Base-by-base conservation (phyloP, 2,329 filamentous ascomycete species). In the Calonectria hawksworthii region DNA sequence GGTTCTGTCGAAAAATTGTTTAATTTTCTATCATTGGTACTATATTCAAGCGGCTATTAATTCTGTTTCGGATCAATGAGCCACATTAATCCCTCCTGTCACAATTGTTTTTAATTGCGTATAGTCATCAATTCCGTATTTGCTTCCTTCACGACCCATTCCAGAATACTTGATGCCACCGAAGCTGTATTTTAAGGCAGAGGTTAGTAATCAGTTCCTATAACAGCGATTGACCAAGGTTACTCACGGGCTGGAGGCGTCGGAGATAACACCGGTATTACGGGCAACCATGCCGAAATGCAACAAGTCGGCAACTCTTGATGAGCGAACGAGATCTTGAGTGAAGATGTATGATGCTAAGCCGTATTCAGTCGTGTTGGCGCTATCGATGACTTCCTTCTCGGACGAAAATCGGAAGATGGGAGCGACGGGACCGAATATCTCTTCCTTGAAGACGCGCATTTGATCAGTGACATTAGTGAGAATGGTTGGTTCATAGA, bases 401-500 rank as follows among this genome's bases (percentile, higher is more conserved):
- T 94, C 93, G 0, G 88, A 92, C 30, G 93, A 90, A 76, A 94
- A 94, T 71, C 88, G 88, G 79, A 92, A 92, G 66, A 94, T 83
- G 0, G 92, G 92, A 30, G 89, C 87, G 41, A 94, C 88, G 0
- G 93, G 93, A 0, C 91, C 92, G 78, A 94, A 94, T 0, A 89
- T 91, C 84, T 94, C 93, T 78, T 94, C 92, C 0, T 86, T 84
- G 2, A 86, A 87, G 47, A 90, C 87, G 36, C 86, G 77, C 92
- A 94, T 93, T 2, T 91, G 87, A 13, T 87, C 84, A 9, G 87
- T 91, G 75, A 92, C 90, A 6, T 89, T 89, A 0, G 88, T 88
- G 51, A 94, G 88, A 70, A 94, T 90, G 0, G 93, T 94, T 1
- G 92, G 93, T 81, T 93, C 89, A 85, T 91, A 95, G 86, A 94